These are phyloP conservation scores for Fusarium globosum DNA, from an alignment of 2,329 filamentous ascomycete genomes.

Conservation along the genomic window DNA sequence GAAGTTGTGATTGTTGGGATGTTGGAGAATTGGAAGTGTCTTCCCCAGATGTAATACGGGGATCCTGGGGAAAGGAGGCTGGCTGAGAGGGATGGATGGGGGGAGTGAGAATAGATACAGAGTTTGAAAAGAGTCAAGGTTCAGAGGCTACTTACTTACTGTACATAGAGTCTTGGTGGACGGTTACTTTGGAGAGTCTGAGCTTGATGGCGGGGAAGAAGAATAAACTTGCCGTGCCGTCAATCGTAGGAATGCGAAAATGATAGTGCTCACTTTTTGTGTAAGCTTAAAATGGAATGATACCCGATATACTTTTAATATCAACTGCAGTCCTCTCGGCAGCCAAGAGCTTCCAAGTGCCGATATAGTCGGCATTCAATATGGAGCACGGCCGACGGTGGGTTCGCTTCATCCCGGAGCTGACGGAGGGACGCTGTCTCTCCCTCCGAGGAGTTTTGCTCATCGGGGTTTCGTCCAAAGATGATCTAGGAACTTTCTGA, in stretches of 20 bases:
- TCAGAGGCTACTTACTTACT: background rate
- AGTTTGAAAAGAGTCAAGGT: background rate
- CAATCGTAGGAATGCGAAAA: background rate
- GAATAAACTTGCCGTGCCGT: slow-evolving; percentile 7
- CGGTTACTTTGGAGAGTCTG: background rate
- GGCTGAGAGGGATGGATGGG: background rate
- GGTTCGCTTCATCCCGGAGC: background rate
- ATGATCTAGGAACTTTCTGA: background rate
- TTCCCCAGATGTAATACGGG: slow-evolving; percentile 7
- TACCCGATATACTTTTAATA: background rate
- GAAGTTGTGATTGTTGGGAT: background rate
- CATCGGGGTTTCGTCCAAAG: background rate
- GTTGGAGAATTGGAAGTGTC: background rate
- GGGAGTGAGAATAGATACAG: slow-evolving; percentile 18
- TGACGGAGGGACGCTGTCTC: background rate
- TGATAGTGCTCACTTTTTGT: background rate
- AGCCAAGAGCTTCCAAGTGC: background rate
- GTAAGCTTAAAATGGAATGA: background rate
- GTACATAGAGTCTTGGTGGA: background rate
- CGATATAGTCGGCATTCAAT: background rate
- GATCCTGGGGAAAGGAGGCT: background rate
- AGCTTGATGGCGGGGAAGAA: background rate
- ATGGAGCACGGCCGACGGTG: background rate
- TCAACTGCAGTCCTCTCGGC: background rate
- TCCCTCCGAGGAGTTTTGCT: background rate